Conservation (phyloP, 2,329 filamentous ascomycete species). For the Aspergillus quadricinctus region DNA sequence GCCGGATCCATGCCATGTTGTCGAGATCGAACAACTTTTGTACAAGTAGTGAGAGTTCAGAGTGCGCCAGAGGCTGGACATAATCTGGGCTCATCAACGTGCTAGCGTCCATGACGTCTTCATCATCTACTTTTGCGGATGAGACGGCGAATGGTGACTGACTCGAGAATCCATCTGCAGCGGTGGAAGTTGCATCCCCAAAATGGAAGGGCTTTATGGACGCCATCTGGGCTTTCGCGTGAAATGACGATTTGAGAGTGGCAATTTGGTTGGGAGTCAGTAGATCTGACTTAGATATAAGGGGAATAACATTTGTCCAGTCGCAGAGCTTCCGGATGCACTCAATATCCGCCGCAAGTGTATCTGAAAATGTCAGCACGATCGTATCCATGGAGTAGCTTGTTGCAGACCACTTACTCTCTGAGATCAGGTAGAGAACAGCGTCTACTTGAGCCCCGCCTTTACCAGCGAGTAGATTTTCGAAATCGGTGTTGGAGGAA, state of each 20-base stretch:
- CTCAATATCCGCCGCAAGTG: slow-evolving; percentile 62
- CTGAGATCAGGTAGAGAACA: slow-evolving; percentile 74
- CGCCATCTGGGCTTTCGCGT: slow-evolving; percentile 34
- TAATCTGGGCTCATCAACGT: slow-evolving; percentile 91
- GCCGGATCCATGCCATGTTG: slow-evolving; percentile 74
- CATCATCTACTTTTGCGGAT: slow-evolving; percentile 64
- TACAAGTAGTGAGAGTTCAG: slow-evolving; percentile 69
- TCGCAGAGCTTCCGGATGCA: slow-evolving; percentile 65
- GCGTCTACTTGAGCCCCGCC: slow-evolving; percentile 81
- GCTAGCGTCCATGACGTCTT: slow-evolving; percentile 86
- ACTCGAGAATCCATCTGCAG: slow-evolving; percentile 22
- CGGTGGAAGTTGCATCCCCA: slow-evolving; percentile 33
- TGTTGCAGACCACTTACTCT: slow-evolving; percentile 52
- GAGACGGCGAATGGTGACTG: slow-evolving; percentile 69
- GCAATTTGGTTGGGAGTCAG: slow-evolving; percentile 56
- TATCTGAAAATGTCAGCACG: slow-evolving; percentile 37
- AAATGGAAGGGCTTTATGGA: slow-evolving; percentile 66
- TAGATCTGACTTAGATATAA: slow-evolving; percentile 73
- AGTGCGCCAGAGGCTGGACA: slow-evolving; percentile 70
- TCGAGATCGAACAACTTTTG: slow-evolving; percentile 70
- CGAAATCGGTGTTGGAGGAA: slow-evolving; percentile 69
- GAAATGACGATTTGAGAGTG: slow-evolving; percentile 53
- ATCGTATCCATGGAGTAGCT: not conserved
- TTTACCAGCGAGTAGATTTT: slow-evolving; percentile 72
- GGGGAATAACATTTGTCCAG: slow-evolving; percentile 78